Evolutionary conservation across 2,329 filamentous ascomycete genomes (phyloP), one percentile per base, ranked within the genome.

Genomic region (Teratosphaeria destructans): DNA sequence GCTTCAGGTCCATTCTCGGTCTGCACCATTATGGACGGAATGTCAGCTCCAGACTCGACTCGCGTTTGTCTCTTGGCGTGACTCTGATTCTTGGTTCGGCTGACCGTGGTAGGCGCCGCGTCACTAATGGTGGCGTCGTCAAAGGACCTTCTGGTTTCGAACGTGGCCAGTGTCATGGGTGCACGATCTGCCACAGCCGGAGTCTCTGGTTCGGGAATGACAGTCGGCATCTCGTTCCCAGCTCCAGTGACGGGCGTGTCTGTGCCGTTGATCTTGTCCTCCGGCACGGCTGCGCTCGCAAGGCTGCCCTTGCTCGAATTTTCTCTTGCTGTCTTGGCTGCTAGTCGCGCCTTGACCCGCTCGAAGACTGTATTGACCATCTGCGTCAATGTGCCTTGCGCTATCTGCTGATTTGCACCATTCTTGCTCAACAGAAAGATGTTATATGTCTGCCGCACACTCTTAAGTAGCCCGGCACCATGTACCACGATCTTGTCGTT

Each of bases 401-500:
- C 95, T 56, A 97, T 90, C 74, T 96, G 92, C 78, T 99, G 94
- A 72, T 97, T 99, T 59, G 90, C 85, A 64, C 88, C 95, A 64
- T 87, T 96, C 71, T 94, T 91, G 65, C 93, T 97, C 56, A 97
- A 84, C 61, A 99, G 81, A 74, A 99, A 99, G 67, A 99, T 95
- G 78, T 99, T 99, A 80, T 99, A 99, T 60, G 96, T 95, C 75
- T 97, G 90, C 67, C 94, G 88, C 65, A 99, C 91, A 58, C 94
- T 93, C 78, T 99, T 99, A 65, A 99, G 81, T 63, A 99, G 81
- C 64, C 94, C 95, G 43, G 94, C 93, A 61, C 94, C 94, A 73
- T 99, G 94, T 1, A 99, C 95, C 52, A 99, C 91, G 65, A 97
- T 96, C 78, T 97, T 99, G 78, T 99, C 94, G 72, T 97, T 97